phyloP scores from a whole-genome alignment of 2,329 filamentous ascomycete genomes.

The Apiospora malaysiana region DNA sequence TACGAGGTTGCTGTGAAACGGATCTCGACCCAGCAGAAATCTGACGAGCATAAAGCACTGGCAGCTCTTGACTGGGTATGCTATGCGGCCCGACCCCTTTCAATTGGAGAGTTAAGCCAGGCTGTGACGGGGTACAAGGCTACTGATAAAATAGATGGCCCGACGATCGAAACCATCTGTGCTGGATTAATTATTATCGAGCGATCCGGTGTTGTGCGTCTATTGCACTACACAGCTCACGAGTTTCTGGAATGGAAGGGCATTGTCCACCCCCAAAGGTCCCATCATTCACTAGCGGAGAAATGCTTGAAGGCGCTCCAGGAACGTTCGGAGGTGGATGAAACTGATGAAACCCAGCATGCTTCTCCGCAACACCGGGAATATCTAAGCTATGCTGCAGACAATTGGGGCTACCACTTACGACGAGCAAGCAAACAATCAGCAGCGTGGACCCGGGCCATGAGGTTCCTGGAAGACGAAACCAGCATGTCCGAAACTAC shows the following conservation, averaged over 20 bases:
- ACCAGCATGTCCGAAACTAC: neutral
- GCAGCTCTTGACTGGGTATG: neutral
- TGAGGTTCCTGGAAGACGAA: neutral
- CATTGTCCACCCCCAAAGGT: neutral
- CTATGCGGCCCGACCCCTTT: neutral
- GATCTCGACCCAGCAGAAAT: neutral
- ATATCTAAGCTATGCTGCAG: neutral
- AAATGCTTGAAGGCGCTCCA: neutral
- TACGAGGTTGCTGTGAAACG: neutral
- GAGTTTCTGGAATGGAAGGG: neutral
- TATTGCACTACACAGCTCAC: neutral
- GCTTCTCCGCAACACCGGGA: too few species aligned
- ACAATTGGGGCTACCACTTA: neutral
- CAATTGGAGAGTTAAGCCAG: neutral
- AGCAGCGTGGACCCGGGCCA: neutral
- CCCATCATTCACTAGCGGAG: neutral
- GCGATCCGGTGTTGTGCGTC: neutral
- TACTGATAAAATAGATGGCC: neutral
- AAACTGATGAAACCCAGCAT: fast-evolving
- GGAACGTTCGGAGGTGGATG: neutral
- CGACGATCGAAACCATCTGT: neutral
- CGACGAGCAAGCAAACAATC: neutral
- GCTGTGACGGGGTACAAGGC: neutral
- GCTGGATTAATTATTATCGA: neutral
- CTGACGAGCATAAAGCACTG: neutral